Evolutionary conservation across 345 rosid genomes (phyloP), one percentile per base, ranked within the genome.

Genomic region (Heritiera fomes): DNA sequence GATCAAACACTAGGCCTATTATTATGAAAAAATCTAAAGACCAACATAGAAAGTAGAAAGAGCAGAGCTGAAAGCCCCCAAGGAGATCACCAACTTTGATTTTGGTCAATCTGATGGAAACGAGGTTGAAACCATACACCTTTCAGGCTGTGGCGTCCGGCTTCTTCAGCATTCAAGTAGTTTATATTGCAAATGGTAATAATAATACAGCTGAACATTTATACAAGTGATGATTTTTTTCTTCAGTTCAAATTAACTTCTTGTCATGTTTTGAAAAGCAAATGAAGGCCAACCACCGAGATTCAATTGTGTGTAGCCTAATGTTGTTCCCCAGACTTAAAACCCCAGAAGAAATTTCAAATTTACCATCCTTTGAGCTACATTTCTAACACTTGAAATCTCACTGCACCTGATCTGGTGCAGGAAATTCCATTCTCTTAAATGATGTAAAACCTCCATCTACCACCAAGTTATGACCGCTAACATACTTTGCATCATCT

Each of bases 381-480:
- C 14, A 7, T 52, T 72, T 8, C 1, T 15, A 38, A 73, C 2
- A 5, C 34, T 56, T 73, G 4, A 56, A 58, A 40, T 56, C 15
- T 73, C 58, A 79, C 59, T 75, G 61, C 78, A 84, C 78, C 81
- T 89, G 75, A 77, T 84, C 85, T 13, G 92, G 90, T 67, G 85
- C 75, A 69, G 93, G 93, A 30, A 95, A 77, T 34, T 18, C 64
- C 68, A 91, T 40, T 70, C 50, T 84, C 85, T 91, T 95, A 77
- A 90, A 84, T 50, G 80, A 78, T 23, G 98, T 92, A 83, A 93
- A 90, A 14, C 98, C 99, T 81, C 99, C 99, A 82, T 95, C 99
- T 8, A 95, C 93, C 72, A 91, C 93, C 81, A 95, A 79, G 77
- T 95, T 95, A 83, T 92, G 98, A 18, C 96, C 98, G 46, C 84